Base-by-base conservation (phyloP, 176 grass and related monocot genomes). In the Otatea glauca region DNA sequence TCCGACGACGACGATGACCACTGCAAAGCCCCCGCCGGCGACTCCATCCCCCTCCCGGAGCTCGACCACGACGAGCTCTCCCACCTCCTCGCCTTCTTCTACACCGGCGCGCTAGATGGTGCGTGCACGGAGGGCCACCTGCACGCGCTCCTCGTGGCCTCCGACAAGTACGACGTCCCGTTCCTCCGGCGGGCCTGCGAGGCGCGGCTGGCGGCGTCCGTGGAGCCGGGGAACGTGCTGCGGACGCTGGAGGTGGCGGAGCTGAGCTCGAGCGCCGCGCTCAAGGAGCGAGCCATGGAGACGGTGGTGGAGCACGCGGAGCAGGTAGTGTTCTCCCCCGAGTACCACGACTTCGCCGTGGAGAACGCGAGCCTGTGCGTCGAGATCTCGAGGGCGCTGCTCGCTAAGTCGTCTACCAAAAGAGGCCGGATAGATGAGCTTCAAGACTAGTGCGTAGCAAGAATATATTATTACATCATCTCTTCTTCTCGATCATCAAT, bases 121-220 rank as follows among this genome's bases (percentile, higher is more conserved):
- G 10, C 24, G 24, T 42, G 53, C 6, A 35, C 67, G 35, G 87
- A 88, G 59, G 25, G 48, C 5, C 79, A 67, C 6, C 44, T 84
- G 21, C 89, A 91, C 42, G 83, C 92, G 13, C 69, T 97, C 14
- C 77, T 94, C 0, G 65, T 94, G 0, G 95, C 95, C 2, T 86
- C 84, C 9, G 95, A 94, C 74, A 97, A 97, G 84, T 97, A 97
- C 68, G 88, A 90, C 78, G 87, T 97, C 45, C 75, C 87, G 47
- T 93, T 84, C 69, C 87, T 97, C 25, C 24, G 75, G 12, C 78
- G 78, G 39, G 74, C 70, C 1, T 97, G 95, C 51, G 92, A 91
- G 78, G 78, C 55, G 64, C 64, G 49, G 60, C 84, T 94, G 56
- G 70, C 85, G 21, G 86, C 78, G 47, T 29, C 15, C 9, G 54